Percentiles rank a stretch among this genome's conserved stretches.
phyloP scores from a whole-genome alignment of 495 filamentous ascomycete species.

The Cercophora sp. region DNA sequence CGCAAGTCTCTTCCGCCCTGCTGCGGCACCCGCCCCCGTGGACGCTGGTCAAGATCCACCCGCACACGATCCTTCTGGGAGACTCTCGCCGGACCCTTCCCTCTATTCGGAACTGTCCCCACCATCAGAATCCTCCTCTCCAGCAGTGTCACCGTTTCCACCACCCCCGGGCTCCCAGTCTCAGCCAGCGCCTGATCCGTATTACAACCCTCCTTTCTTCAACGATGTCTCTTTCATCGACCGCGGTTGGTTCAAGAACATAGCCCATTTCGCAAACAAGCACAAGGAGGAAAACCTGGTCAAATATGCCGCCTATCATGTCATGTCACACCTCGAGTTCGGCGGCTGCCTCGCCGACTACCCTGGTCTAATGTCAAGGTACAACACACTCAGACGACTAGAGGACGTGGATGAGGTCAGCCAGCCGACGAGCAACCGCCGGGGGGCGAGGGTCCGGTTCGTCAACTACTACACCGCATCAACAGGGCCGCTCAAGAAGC shows the following conservation, averaged over 20 bases:
- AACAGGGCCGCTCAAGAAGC: constrained; percentile 57
- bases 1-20: constrained; percentile 64
- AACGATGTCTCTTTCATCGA: constrained; percentile 67
- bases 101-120: constrained; percentile 32
- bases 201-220: constrained; percentile 66
- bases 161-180: constrained; percentile 16
- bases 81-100: constrained; percentile 32
- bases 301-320: constrained; percentile 64
- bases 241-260: constrained; percentile 60
- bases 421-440: not conserved
- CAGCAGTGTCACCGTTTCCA: constrained; percentile 12
- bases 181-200: constrained; percentile 48
- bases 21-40: constrained; percentile 36
- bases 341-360: constrained; percentile 77
- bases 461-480: constrained; percentile 89
- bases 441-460: constrained; percentile 58
- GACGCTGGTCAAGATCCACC: constrained; percentile 7
- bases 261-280: constrained; percentile 76
- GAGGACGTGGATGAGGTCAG: constrained; percentile 59
- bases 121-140: constrained; percentile 25
- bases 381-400: constrained; percentile 60
- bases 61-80: constrained; percentile 4
- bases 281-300: constrained; percentile 62
- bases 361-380: constrained; percentile 62
- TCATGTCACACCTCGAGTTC: constrained; percentile 79